Evolutionary conservation across 148 eudicot genomes (phyloP).

Genomic region (Polygonum maritimum): DNA sequence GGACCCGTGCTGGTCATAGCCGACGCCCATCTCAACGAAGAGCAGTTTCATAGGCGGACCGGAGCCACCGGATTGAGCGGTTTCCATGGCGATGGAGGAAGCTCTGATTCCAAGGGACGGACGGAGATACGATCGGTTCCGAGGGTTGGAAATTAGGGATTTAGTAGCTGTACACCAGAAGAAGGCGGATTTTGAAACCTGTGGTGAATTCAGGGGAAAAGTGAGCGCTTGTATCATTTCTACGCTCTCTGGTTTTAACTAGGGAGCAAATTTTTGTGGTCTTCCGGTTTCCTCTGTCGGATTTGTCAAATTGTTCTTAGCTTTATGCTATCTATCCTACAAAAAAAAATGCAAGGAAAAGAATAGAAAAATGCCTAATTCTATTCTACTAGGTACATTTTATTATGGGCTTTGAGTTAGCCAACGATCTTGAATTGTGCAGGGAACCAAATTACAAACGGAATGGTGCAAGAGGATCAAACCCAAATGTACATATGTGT

Average conservation of each 20-base stretch:
- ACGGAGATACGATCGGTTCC: neutral
- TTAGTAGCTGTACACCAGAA: neutral
- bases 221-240: neutral
- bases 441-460: neutral
- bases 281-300: neutral
- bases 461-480: too few relatives aligned
- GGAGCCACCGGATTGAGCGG: neutral
- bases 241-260: neutral
- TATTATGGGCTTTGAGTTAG: too few relatives aligned
- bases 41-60: constrained; percentile 55
- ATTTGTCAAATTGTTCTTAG: neutral
- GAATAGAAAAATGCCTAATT: too few relatives aligned
- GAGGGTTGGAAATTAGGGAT: constrained; percentile 3
- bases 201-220: neutral
- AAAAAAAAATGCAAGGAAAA: neutral
- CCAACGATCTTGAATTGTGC: neutral
- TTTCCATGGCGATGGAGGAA: constrained; percentile 19
- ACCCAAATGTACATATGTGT: too few relatives aligned
- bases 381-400: too few relatives aligned
- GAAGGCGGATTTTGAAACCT: neutral
- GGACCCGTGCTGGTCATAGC: constrained; percentile 95
- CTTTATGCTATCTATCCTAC: neutral
- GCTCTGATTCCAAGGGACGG: constrained; percentile 13
- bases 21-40: constrained; percentile 98
- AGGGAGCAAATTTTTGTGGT: neutral